A percentile compares a stretch with the other conserved stretches of the same genome.
These are phyloP conservation scores for Plasmodium yoelii DNA, from an alignment of 169 alveolate genomes.

Conservation along the genomic window DNA sequence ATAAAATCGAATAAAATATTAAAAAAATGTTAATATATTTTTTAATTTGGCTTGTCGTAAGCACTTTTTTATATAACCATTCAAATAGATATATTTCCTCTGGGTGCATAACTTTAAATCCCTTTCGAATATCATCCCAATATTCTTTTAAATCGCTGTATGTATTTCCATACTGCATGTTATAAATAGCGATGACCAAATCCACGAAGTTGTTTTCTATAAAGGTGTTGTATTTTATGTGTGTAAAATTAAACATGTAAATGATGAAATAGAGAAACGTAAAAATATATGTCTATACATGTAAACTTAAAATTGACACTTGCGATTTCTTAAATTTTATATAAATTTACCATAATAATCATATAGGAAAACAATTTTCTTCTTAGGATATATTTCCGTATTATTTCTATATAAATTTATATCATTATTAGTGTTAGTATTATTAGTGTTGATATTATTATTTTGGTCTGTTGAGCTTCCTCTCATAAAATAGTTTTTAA, in stretches of 20 bases:
- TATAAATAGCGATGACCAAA: conserved; percentile 41
- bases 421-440: conserved; percentile 2
- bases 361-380: conserved; percentile 43
- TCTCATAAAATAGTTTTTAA: not conserved
- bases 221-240: not conserved
- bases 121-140: conserved; percentile 46
- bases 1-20: no score
- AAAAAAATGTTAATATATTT: conserved; percentile 1
- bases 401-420: not conserved
- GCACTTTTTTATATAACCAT: conserved; percentile 18
- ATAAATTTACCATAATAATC: conserved; percentile 40
- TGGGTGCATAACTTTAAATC: conserved; percentile 26
- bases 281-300: not conserved
- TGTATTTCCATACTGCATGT: conserved; percentile 62
- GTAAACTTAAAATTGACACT: not conserved
- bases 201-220: conserved; percentile 62
- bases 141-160: conserved; percentile 20
- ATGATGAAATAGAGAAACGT: not conserved
- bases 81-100: conserved; percentile 66
- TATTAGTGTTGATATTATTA: conserved; percentile 1
- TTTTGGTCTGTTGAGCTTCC: not conserved
- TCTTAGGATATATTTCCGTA: not conserved
- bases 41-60: no score
- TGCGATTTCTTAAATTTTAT: not conserved
- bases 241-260: not conserved